phyloP scores from a whole-genome alignment of 805 yeast genomes.

The Maudiozyma serrabonitensis region DNA sequence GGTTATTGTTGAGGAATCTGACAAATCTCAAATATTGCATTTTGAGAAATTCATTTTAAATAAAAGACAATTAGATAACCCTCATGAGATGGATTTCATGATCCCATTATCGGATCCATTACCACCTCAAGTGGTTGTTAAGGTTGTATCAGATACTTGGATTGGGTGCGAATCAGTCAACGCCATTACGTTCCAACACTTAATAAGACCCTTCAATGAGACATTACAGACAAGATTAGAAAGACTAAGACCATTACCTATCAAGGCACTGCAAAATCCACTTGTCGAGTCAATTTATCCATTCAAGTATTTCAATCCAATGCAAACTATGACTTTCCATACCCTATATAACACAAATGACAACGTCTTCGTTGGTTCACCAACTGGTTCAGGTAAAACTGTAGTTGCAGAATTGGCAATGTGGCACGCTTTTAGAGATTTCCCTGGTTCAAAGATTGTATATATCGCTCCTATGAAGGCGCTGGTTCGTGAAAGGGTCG shows the following conservation, averaged over 20 bases:
- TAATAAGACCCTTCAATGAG: constrained; percentile 81
- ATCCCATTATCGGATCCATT: constrained; percentile 81
- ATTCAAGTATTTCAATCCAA: constrained; percentile 88
- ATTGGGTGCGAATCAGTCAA: constrained; percentile 71
- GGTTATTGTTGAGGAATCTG: constrained; percentile 86
- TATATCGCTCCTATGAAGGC: constrained; percentile 94
- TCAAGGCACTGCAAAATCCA: constrained; percentile 63
- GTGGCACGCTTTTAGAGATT: constrained; percentile 87
- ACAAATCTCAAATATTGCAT: constrained; percentile 62
- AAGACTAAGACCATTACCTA: constrained; percentile 77
- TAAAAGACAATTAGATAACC: constrained; percentile 41
- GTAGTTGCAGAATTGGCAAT: constrained; percentile 94
- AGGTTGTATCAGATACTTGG: constrained; percentile 81
- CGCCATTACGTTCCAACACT: constrained; percentile 79
- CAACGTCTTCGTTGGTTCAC: constrained; percentile 89
- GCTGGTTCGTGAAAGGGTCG: constrained; percentile 91
- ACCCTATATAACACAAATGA: constrained; percentile 70
- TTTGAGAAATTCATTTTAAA: constrained; percentile 70
- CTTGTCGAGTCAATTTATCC: constrained; percentile 61
- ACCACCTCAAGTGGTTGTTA: constrained; percentile 80
- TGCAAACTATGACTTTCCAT: constrained; percentile 97
- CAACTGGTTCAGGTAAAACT: constrained; percentile 98
- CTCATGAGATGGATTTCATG: constrained; percentile 81
- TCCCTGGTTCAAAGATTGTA: constrained; percentile 76
- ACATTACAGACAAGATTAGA: constrained; percentile 75